Evolutionary conservation across 805 yeast genomes (phyloP), one percentile per base, ranked within the genome.

Genomic region (Nematodospora valgi): DNA sequence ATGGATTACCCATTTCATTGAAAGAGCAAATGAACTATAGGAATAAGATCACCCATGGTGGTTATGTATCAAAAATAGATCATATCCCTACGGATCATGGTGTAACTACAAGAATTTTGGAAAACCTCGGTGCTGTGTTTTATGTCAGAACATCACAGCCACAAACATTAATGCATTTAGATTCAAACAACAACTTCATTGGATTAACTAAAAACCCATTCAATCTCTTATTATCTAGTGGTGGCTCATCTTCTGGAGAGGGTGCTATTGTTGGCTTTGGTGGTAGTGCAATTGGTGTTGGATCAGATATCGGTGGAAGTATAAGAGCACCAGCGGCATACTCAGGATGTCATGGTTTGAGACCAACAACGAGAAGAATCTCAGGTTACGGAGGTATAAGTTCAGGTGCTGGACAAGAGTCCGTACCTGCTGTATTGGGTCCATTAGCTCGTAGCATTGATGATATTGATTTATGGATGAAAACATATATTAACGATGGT

Each of bases 391-490:
- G 78, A 38, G 36, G 36, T 25, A 14, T 81, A 41, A 62, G 81
- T 26, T 64, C 73, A 27, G 76, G 78, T 16, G 36, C 30, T 24
- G 36, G 36, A 34, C 82, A 78, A 53, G 85, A 82, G 55, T 66
- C 82, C 18, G 77, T 83, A 36, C 72, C 71, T 25, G 78, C 82
- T 11, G 83, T 80, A 18, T 70, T 70, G 31, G 91, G 89, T 19
- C 91, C 91, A 27, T 54, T 83, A 59, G 69, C 85, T 4, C 70
- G 82, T 47, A 59, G 76, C 4, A 62, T 79, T 30, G 84, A 79
- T 4, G 91, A 83, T 58, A 58, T 83, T 43, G 88, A 82, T 13
- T 58, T 76, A 38, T 78, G 79, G 64, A 82, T 82, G 88, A 68
- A 75, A 38, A 42, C 63, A 13, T 80, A 76, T 52, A 66, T 78